Evolutionary conservation across 2,329 filamentous ascomycete genomes (phyloP).

Genomic region (Calonectria montana): DNA sequence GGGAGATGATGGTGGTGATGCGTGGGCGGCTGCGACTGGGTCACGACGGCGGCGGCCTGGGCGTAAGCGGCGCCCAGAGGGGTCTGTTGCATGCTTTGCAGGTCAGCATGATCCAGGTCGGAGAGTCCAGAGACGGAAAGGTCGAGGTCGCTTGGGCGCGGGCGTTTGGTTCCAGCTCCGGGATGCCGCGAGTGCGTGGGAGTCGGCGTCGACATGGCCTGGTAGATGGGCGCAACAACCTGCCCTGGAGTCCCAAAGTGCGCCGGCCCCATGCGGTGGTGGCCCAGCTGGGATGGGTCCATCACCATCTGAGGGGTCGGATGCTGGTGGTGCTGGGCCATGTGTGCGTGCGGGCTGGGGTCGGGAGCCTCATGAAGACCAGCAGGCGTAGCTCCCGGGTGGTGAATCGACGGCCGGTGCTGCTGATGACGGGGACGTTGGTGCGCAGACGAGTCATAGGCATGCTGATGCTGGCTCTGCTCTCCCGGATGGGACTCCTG

Average conservation of each 20-base stretch:
- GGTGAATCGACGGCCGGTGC: constrained; percentile 62
- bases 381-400: constrained; percentile 53
- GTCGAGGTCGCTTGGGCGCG: constrained; percentile 69
- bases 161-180: constrained; percentile 59
- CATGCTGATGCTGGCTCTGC: constrained; percentile 72
- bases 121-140: constrained; percentile 62
- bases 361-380: constrained; percentile 59
- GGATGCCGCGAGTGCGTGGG: constrained; percentile 47
- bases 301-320: constrained; percentile 66
- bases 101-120: constrained; percentile 65
- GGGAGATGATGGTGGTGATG: constrained; percentile 88
- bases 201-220: constrained; percentile 58
- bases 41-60: constrained; percentile 53
- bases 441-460: constrained; percentile 65
- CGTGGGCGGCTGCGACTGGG: constrained; percentile 58
- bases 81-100: constrained; percentile 66
- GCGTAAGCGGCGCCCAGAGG: constrained; percentile 64
- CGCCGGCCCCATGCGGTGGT: constrained; percentile 62
- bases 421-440: constrained; percentile 49
- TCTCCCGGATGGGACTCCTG: constrained; percentile 74
- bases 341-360: constrained; percentile 44
- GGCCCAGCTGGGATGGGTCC: constrained; percentile 65
- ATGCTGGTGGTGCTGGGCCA: constrained; percentile 59
- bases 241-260: constrained; percentile 64
- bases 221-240: constrained; percentile 64